phyloP scores from a whole-genome alignment of 2,329 filamentous ascomycete genomes.

The Incumbomyces lentus region DNA sequence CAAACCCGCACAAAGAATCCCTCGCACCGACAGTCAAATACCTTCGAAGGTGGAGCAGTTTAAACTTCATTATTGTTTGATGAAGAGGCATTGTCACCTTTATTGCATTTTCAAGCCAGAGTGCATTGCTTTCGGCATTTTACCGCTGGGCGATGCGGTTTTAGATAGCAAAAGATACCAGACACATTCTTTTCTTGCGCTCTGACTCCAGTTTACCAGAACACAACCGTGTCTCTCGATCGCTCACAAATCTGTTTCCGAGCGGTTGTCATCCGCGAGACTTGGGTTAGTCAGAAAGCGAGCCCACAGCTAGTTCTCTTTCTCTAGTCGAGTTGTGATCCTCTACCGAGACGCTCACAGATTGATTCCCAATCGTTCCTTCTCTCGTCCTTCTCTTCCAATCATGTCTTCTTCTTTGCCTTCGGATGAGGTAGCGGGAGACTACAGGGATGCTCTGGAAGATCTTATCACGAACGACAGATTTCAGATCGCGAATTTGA shows the following conservation, averaged over 20 bases:
- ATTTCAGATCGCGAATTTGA: slow-evolving; percentile 94
- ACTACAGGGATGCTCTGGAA: slow-evolving; percentile 87
- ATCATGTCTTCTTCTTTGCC: slow-evolving; percentile 52
- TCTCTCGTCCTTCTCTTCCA: slow-evolving; percentile 25
- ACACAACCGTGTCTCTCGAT: neutral
- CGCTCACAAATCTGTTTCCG: slow-evolving; percentile 3
- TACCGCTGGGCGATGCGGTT: neutral
- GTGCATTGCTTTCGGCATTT: too few species aligned
- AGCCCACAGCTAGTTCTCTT: too few species aligned
- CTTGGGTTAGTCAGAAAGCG: too few species aligned
- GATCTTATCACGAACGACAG: slow-evolving; percentile 84
- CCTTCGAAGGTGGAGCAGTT: slow-evolving; percentile 1
- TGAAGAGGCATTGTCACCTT: slow-evolving; percentile 1
- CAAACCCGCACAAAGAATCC: neutral
- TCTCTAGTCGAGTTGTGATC: slow-evolving; percentile 2
- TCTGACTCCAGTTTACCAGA: slow-evolving; percentile 7
- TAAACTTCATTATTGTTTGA: slow-evolving; percentile 4
- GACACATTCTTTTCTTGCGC: slow-evolving; percentile 16
- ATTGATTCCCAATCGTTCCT: slow-evolving; percentile 3
- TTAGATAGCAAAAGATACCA: slow-evolving; percentile 23
- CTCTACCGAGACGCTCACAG: slow-evolving; percentile 6
- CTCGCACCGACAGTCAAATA: neutral
- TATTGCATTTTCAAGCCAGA: too few species aligned
- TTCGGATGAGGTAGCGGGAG: slow-evolving; percentile 81
- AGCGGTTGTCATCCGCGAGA: neutral